Conservation (phyloP, 2,329 filamentous ascomycete genomes). For the Hortaea sp. region DNA sequence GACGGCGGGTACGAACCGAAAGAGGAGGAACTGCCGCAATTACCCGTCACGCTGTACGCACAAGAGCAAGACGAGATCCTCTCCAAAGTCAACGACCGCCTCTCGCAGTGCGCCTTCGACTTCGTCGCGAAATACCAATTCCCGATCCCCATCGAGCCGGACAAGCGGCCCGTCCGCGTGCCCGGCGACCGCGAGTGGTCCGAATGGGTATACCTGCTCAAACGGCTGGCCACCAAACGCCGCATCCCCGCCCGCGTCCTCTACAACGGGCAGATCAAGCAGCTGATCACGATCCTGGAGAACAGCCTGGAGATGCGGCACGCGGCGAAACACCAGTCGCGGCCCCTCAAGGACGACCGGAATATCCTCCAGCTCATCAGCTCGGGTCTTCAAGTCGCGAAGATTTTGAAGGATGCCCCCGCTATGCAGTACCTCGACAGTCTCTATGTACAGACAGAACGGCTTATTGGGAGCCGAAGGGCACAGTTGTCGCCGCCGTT, state of each 20-base stretch:
- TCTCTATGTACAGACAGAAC: conserved; percentile 74
- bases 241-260: conserved; percentile 74
- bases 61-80: conserved; percentile 79
- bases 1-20: conserved; percentile 63
- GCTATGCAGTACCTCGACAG: conserved; percentile 75
- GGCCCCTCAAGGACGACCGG: conserved; percentile 76
- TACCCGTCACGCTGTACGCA: conserved; percentile 71
- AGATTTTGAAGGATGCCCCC: conserved; percentile 72
- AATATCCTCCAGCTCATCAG: conserved; percentile 83
- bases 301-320: conserved; percentile 84
- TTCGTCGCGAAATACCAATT: conserved; percentile 89
- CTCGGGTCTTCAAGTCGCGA: conserved; percentile 77
- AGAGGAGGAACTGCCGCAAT: conserved; percentile 69
- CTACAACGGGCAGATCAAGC: conserved; percentile 82
- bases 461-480: conserved; percentile 51
- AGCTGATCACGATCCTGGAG: conserved; percentile 78
- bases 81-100: conserved; percentile 69
- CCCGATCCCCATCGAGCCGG: conserved; percentile 71
- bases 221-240: conserved; percentile 74
- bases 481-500: conserved; percentile 8
- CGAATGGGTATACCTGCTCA: conserved; percentile 82
- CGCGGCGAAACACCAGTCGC: conserved; percentile 71
- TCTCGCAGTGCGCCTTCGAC: conserved; percentile 79
- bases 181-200: conserved; percentile 79
- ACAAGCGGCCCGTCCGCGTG: conserved; percentile 66